Conservation (phyloP, 2,329 filamentous ascomycete species). For the Podosphaera xanthii region DNA sequence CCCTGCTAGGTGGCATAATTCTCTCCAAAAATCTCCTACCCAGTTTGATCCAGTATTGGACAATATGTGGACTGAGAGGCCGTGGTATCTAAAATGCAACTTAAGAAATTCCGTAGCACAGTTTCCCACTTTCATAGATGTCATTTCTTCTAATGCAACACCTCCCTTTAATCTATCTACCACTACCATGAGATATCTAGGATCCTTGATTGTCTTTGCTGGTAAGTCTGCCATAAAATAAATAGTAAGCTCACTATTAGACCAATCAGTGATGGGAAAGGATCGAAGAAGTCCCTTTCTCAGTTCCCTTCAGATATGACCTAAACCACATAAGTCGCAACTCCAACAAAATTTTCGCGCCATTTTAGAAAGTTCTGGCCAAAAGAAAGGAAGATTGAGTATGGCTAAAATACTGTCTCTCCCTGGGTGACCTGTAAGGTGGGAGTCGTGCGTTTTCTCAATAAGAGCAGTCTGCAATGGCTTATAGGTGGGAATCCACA, state of each 20-base stretch:
- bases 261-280: neutral
- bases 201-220: neutral
- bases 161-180: neutral
- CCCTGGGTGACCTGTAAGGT: neutral
- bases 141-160: neutral
- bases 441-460: neutral
- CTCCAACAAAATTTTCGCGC: neutral
- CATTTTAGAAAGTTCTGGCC: neutral
- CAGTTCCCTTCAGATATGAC: neutral
- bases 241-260: neutral
- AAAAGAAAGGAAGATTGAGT: neutral
- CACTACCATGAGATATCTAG: neutral
- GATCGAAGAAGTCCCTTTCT: neutral
- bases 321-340: neutral
- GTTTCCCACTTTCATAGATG: neutral
- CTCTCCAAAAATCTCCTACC: neutral
- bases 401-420: neutral
- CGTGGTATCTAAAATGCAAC: neutral
- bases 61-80: neutral
- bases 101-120: neutral
- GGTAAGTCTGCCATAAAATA: slow-evolving; percentile 1
- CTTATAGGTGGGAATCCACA: neutral
- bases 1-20: too few relatives aligned
- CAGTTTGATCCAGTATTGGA: neutral
- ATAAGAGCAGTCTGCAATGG: neutral